Percentiles rank a stretch among this genome's conserved stretches.
Conservation (phyloP, 148 eudicot genomes). For the Persicaria tinctoria region DNA sequence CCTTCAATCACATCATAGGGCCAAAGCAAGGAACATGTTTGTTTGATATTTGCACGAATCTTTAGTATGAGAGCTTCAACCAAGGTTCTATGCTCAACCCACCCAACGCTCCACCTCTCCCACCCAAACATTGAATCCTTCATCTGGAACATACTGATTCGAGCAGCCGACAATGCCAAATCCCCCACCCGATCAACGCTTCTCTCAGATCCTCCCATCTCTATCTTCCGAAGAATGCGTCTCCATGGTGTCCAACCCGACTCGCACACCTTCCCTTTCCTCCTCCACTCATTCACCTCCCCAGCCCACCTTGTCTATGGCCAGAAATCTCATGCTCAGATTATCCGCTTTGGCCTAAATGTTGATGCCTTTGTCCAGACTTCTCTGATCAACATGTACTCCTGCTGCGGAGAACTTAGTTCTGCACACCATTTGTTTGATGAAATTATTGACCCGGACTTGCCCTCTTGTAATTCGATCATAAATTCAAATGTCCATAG, state of each 20-base stretch:
- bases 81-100: conserved; percentile 22
- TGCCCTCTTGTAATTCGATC: conserved; percentile 38
- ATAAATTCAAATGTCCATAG: conserved; percentile 22
- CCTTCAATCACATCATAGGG: neutral
- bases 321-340: conserved; percentile 23
- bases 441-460: conserved; percentile 26
- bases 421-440: conserved; percentile 32
- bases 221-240: conserved; percentile 28
- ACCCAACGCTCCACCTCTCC: conserved; percentile 27
- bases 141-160: conserved; percentile 34
- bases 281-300: conserved; percentile 27
- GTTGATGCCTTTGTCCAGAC: conserved; percentile 21
- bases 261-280: conserved; percentile 39
- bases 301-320: conserved; percentile 19
- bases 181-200: neutral
- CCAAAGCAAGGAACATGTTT: neutral
- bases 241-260: conserved; percentile 27
- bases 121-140: conserved; percentile 30
- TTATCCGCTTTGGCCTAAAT: conserved; percentile 13
- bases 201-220: conserved; percentile 14
- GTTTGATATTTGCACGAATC: neutral
- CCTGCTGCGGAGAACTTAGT: conserved; percentile 20
- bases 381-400: conserved; percentile 26
- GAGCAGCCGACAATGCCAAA: conserved; percentile 18
- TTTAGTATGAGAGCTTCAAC: conserved; percentile 15